Evolutionary conservation across 192 early-diverging fungal genomes (phyloP).

Genomic region (Coemansia sp.): DNA sequence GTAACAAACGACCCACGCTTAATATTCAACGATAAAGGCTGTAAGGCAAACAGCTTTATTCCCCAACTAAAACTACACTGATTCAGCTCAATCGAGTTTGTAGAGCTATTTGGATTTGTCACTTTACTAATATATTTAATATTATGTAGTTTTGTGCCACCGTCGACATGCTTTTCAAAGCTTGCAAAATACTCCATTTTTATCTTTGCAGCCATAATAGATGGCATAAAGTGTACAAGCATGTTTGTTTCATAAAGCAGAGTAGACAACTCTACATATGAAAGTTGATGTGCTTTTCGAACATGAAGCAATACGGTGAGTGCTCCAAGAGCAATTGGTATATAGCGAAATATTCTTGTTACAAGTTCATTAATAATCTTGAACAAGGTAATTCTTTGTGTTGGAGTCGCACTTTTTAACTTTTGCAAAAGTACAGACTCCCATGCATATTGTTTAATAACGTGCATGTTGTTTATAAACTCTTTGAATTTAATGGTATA

Average conservation of each 20-base stretch:
- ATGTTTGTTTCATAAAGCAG: not conserved
- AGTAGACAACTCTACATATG: not conserved
- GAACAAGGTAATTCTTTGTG: not conserved
- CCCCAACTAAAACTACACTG: constrained; percentile 22
- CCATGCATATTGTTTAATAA: not conserved
- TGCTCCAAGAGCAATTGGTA: not conserved
- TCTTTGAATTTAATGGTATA: not conserved
- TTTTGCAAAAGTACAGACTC: not conserved
- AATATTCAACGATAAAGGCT: not conserved
- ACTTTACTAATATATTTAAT: not conserved
- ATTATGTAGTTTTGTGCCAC: not conserved
- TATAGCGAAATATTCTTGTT: not conserved
- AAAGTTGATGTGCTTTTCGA: not conserved
- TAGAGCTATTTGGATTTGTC: not conserved
- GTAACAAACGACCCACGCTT: constrained; percentile 58
- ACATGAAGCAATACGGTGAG: not conserved
- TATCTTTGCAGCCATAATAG: not conserved
- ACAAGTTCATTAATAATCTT: not conserved
- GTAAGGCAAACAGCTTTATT: not conserved
- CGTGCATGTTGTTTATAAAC: not conserved
- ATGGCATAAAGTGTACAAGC: not conserved
- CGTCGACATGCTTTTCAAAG: not conserved
- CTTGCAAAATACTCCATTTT: not conserved
- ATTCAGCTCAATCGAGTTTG: not conserved
- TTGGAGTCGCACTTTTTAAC: too few species aligned